Evolutionary conservation across 2,329 filamentous ascomycete species (phyloP).

Genomic region (Talaromyces sp.): DNA sequence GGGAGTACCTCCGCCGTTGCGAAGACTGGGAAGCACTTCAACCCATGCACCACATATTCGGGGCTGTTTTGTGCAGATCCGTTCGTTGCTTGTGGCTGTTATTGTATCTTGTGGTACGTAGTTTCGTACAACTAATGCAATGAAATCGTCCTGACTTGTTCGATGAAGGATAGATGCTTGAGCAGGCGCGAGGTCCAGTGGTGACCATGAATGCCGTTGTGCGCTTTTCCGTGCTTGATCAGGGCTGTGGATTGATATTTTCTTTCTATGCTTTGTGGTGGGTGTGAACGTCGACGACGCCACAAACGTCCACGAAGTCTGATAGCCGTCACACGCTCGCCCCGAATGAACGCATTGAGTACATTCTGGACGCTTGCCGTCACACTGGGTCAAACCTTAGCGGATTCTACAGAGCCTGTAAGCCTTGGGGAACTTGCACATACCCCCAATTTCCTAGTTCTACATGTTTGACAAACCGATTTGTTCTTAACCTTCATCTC

Average conservation of each 20-base stretch:
- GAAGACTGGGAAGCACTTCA: slow-evolving; percentile 35
- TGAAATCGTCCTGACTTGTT: not conserved
- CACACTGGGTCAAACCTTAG: slow-evolving; percentile 19
- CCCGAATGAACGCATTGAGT: slow-evolving; percentile 25
- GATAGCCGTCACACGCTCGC: slow-evolving; percentile 25
- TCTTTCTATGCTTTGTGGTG: not conserved
- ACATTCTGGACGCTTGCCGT: slow-evolving; percentile 27
- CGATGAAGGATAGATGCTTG: not conserved
- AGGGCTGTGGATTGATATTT: too few species aligned
- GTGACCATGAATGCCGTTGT: too few species aligned
- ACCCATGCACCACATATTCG: slow-evolving; percentile 43
- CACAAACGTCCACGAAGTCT: slow-evolving; percentile 23
- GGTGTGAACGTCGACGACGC: slow-evolving; percentile 12
- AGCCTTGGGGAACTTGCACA: not conserved
- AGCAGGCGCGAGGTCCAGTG: too few species aligned
- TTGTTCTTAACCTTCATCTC: slow-evolving; percentile 21
- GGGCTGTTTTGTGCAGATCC: slow-evolving; percentile 1
- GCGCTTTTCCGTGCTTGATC: too few species aligned
- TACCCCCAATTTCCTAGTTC: slow-evolving; percentile 23
- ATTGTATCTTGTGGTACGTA: not conserved
- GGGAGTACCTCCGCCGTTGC: slow-evolving; percentile 19
- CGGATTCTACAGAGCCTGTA: not conserved
- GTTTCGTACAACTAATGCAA: not conserved
- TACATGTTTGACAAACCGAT: slow-evolving; percentile 22
- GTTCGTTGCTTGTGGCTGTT: not conserved